Base-by-base conservation (phyloP, 2,329 filamentous ascomycete genomes). In the Colletotrichum salicis region DNA sequence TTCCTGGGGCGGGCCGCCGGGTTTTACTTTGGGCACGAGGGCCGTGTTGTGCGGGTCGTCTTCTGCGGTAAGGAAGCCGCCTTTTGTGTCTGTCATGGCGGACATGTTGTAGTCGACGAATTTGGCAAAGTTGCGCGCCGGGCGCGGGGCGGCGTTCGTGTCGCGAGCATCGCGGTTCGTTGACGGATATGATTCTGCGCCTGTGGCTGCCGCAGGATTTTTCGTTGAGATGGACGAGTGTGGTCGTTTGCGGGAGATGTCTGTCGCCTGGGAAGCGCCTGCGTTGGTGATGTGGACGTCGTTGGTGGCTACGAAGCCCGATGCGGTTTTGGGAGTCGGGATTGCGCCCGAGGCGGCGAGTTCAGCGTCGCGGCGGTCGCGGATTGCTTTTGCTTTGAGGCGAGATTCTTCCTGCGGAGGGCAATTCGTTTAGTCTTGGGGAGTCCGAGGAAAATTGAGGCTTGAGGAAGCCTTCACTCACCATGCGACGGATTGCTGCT, bases 61-160 rank as follows among this genome's bases (percentile, higher is more conserved):
- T 73, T 96, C 93, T 1, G 90, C 88, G n/a, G 92, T 93, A 75
- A 99, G 83, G 82, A 99, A 99, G 0, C 96, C 96, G 73, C 96
- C 96, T 79, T 98, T 98, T 1, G 96, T 98, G 81, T 99, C 96
- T 7, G 93, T 97, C 95, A 99, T 98, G 83, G 96, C 93, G 79
- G 93, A 96, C 83, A 99, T 96, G 81, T 99, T 96, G 84, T 98
- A 98, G 79, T 99, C 96, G 78, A 99, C 95, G 80, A 93, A 98
- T 80, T 96, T 96, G 72, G 93, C 91, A 76, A 98, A 98, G 78
- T 97, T 98, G 78, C 91, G 90, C 58, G 94, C 94, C 0, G 96
- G 92, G 67, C 91, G 91, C 61, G 97, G 91, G 55, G 80, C 84
- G 19, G 86, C 84, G 74, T 79, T 80, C 76, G 78, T 80, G 75